Base-by-base conservation (phyloP, 768 basidiomycete species). In the Auriscalpium vulgare region DNA sequence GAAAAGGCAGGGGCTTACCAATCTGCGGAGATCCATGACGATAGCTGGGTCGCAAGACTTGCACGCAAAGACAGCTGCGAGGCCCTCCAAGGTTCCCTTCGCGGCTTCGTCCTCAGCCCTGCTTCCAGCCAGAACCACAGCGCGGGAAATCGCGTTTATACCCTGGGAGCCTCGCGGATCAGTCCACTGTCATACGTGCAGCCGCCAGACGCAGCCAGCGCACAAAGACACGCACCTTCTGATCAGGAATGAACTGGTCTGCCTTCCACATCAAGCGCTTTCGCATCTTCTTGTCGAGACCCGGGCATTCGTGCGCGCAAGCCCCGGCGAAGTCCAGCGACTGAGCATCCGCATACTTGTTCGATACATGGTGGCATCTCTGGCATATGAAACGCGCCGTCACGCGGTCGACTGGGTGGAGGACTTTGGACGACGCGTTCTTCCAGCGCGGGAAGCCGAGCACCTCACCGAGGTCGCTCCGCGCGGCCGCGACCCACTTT, bases 311-410 rank as follows among this genome's bases (percentile, higher is more conserved):
- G 61, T 89, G 87, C 43, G 68, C 69, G 66, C 85, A 88, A 3
- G 77, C 84, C 3, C 74, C 79, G 10, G 67, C 69, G 56, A 85
- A 84, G 62, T 82, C 78, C 51, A 88, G 67, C 61, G 80, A 79
- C 34, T 60, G 71, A 43, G 78, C 74, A 21, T 67, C 68, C 36
- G 62, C 66, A 59, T 75, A 72, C 40, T 63, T 65, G 37, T 55
- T 62, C 4, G 65, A 66, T 1, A 75, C 67, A 9, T 66, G 70
- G 11, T 72, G 60, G 62, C 88, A 90, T 40, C 62, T 60, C 54
- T 67, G 75, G 64, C 87, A 90, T 29, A 69, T 65, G 67, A 85
- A 88, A 21, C 80, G 69, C 0, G 84, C 82, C 5, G 79, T 81
- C 13, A 83, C 55, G 45, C 85, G 73, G 49, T 84, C 76, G 16